Percentiles rank a stretch among this genome's conserved stretches.
Conservation (phyloP, 192 early-diverging fungal species). For the Phycomyces blakesleeanus region DNA sequence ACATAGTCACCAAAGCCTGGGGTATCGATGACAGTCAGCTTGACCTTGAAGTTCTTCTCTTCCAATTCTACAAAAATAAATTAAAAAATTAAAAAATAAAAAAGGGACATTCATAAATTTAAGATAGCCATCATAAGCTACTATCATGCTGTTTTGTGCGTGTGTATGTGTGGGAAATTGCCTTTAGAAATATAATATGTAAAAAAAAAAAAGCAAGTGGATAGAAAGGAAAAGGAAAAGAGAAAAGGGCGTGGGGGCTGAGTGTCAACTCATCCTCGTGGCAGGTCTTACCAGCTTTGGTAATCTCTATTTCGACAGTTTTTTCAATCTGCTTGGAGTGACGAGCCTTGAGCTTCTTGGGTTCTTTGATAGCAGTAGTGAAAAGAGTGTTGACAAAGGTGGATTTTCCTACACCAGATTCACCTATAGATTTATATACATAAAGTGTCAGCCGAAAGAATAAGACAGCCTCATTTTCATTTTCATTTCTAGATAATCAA, state of each 20-base stretch:
- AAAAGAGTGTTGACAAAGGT: slow-evolving; percentile 98
- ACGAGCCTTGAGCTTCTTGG: slow-evolving; percentile 45
- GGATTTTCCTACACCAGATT: slow-evolving; percentile 95
- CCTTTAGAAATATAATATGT: no score
- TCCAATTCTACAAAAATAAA: slow-evolving; percentile 69
- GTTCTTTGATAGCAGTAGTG: slow-evolving; percentile 58
- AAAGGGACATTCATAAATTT: no score
- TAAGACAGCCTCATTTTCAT: no score
- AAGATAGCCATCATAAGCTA: no score
- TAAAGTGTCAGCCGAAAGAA: no score
- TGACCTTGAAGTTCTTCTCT: slow-evolving; percentile 89
- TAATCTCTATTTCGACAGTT: slow-evolving; percentile 97
- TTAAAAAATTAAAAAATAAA: neutral
- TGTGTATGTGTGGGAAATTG: no score
- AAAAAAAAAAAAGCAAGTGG: no score
- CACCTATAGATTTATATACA: slow-evolving; percentile 48
- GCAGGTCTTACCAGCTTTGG: slow-evolving; percentile 75
- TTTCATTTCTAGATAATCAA: no score
- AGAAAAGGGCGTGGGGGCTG: neutral
- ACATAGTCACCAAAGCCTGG: slow-evolving; percentile 97
- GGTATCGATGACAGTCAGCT: slow-evolving; percentile 92
- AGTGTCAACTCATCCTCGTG: neutral
- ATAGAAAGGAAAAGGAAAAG: no score
- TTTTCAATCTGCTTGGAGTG: slow-evolving; percentile 89
- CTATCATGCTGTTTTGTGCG: no score